Percentiles rank a stretch among this genome's conserved stretches.
Conservation (phyloP, 164 flowering plant species). For the Tinospora cordifolia region DNA sequence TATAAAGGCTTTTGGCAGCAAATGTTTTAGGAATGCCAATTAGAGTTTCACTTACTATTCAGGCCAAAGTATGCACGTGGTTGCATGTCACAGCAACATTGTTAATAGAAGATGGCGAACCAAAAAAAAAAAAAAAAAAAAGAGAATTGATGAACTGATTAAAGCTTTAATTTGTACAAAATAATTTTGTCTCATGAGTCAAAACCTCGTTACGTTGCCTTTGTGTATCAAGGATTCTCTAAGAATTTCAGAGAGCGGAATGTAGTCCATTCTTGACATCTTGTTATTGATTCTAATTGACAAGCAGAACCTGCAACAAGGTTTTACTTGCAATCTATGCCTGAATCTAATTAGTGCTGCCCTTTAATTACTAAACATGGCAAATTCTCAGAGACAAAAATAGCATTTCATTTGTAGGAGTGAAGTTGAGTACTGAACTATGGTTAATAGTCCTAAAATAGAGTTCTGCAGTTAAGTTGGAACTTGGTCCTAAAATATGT, state of each 20-base stretch:
- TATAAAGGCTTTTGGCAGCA: neutral
- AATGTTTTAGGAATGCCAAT: neutral
- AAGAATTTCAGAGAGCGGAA: neutral
- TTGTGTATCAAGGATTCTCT: neutral
- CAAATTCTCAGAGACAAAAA: neutral
- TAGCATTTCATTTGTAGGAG: neutral
- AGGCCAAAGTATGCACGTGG: neutral
- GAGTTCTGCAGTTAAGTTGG: neutral
- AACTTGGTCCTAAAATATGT: neutral
- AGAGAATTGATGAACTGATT: no score
- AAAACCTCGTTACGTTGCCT: neutral
- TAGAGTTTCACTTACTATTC: neutral
- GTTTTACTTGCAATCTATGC: neutral
- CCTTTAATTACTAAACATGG: neutral
- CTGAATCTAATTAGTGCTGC: neutral
- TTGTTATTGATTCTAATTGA: neutral
- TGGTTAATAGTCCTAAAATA: neutral
- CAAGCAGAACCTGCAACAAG: neutral
- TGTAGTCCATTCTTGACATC: neutral
- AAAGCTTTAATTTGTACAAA: neutral
- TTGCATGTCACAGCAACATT: neutral
- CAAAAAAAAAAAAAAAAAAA: no score
- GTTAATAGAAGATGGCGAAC: neutral
- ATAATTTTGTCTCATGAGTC: neutral
- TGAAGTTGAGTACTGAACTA: neutral